Evolutionary conservation across 495 filamentous ascomycete genomes (phyloP), one percentile per base, ranked within the genome.

Genomic region (Immersiella caudata): DNA sequence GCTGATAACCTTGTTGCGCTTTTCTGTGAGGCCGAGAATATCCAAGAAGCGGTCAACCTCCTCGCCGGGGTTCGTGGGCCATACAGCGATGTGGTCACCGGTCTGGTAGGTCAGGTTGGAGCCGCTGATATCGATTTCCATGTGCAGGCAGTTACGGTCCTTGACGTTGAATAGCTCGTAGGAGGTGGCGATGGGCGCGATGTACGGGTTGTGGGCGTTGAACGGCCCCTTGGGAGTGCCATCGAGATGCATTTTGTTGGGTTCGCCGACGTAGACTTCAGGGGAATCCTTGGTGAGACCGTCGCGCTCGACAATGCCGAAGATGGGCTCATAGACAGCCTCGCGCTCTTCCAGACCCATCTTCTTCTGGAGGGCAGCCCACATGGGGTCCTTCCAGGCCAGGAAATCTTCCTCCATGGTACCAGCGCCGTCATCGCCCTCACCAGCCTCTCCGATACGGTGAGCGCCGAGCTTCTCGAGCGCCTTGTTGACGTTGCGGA

Each of bases 401-500:
- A 99, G 82, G 79, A 97, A 99, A 73, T 99, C 95, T 82, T 99
- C 95, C 80, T 99, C 95, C 95, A 99, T 99, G 62, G 95, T 99
- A 64, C 95, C 95, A 60, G 95, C 94, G 67, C 95, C 95, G 77
- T 99, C 95, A 72, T 99, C 95, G 73, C 95, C 95, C 81, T 98
- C 95, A 74, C 95, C 95, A 33, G 93, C 93, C 50, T 88, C 81
- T 11, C 94, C 93, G 69, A 99, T 93, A 65, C 93, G 85, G 61
- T 85, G 84, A 21, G 91, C 95, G 66, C 95, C 95, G 27, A 94
- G 82, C 71, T 91, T 93, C 70, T 85, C 80, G 55, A 99, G 80
- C 36, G 90, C 89, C 68, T 88, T 86, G 77, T 96, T 87, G 65
- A 97, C 88, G 67, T 93, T 90, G 67, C 95, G 92, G 65, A 99